A percentile compares a stretch with the other conserved stretches of the same genome.
Evolutionary conservation across 106 monocot genomes (phyloP).

Genomic region (Platanthera zijinensis): DNA sequence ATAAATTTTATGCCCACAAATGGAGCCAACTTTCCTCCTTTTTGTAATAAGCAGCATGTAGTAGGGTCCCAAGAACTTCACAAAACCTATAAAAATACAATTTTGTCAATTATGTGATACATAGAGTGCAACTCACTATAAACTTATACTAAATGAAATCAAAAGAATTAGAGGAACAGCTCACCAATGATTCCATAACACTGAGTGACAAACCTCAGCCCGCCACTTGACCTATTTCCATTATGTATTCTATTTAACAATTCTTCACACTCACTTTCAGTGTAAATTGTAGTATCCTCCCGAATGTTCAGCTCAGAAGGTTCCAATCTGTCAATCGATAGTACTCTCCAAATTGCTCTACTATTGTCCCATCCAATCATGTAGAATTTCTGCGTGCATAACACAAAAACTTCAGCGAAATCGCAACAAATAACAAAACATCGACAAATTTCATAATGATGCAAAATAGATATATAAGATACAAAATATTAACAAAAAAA

Average conservation of each 20-base stretch:
- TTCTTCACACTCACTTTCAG: constrained; percentile 48
- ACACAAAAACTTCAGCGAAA: neutral
- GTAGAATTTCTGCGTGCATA: constrained; percentile 71
- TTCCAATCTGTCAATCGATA: constrained; percentile 67
- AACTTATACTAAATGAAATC: neutral
- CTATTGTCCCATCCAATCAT: constrained; percentile 79
- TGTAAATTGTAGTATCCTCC: constrained; percentile 64
- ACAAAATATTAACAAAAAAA: no score
- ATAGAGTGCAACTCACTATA: neutral
- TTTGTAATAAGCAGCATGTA: constrained; percentile 88
- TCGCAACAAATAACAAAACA: neutral
- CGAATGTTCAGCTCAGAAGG: constrained; percentile 53
- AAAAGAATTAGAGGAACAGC: constrained; percentile 13
- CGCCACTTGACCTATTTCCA: constrained; percentile 73
- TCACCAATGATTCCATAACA: constrained; percentile 96
- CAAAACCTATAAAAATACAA: constrained; percentile 59
- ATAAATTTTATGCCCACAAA: constrained; percentile 75
- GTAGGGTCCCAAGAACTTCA: constrained; percentile 88
- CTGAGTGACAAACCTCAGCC: constrained; percentile 67
- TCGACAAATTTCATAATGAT: no score
- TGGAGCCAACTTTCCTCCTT: constrained; percentile 63
- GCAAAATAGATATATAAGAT: no score
- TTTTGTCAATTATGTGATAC: neutral
- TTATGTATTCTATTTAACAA: constrained; percentile 61
- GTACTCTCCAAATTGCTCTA: constrained; percentile 49